Base-by-base conservation (phyloP, 805 yeast genomes). In the Nakazawaea molendinolei region DNA sequence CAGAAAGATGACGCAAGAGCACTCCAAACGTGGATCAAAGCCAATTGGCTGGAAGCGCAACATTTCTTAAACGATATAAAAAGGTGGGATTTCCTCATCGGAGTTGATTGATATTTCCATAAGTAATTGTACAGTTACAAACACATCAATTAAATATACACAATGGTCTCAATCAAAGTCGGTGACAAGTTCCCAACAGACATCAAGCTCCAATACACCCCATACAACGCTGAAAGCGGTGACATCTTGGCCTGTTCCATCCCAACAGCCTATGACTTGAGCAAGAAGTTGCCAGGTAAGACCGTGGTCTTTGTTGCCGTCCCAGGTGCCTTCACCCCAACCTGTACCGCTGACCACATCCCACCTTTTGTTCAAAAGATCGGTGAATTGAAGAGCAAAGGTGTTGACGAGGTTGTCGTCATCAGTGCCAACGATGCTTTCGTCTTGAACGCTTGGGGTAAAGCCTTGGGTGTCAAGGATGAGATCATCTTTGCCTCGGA, bases 271-370 rank as follows among this genome's bases (percentile, higher is more conserved):
- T 55, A 61, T 23, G 67, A 67, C 38, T 52, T 66, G 30, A 46
- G 53, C 3, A 52, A 51, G 37, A 42, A 55, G 30, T 48, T 63
- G 20, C 56, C 63, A 15, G 67, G 64, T 33, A 61, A 57, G 40
- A 65, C 58, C 18, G 61, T 64, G 16, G 58, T 61, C 7, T 47
- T 70, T 35, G 69, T 71, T 29, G 59, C 67, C 29, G 74, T 84
- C 23, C 92, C 94, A 43, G 94, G 89, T 44, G 92, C 95, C 8
- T 85, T 83, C 68, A 83, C 95, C 19, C 94, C 90, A 39, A 76
- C 90, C 6, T 83, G 92, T 59, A 63, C 71, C 12, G 70, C 63
- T 38, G 45, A 48, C 18, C 72, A 67, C 46, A 55, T 66, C 32
- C 72, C 72, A 13, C 60, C 52, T 5, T 65, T 55, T 46, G 48